Conservation (phyloP, 1,139 yeast species). For the Sugiyamaella pinicola region DNA sequence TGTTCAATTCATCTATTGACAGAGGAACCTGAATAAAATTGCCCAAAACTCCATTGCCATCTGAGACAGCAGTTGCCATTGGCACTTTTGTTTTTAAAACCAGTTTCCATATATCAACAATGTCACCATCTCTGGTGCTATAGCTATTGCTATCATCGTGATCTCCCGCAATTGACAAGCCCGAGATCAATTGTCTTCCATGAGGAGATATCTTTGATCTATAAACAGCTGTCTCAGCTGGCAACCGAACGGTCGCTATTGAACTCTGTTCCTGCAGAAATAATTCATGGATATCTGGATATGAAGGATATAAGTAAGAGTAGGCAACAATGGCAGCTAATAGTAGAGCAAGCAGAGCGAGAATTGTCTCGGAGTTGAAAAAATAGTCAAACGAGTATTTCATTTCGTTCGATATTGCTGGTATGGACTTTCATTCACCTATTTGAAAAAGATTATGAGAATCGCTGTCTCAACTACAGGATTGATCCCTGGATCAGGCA, state of each 20-base stretch:
- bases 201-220: constrained; percentile 57
- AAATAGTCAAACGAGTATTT: constrained; percentile 9
- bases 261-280: constrained; percentile 59
- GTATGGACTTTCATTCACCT: too few species aligned
- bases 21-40: constrained; percentile 13
- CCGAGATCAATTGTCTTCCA: constrained; percentile 47
- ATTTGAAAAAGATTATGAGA: too few species aligned
- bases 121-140: constrained; percentile 54
- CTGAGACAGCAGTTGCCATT: constrained; percentile 15
- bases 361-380: constrained; percentile 25
- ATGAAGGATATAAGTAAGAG: constrained; percentile 37
- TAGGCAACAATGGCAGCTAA: constrained; percentile 31
- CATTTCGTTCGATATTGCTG: too few species aligned
- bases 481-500: neutral
- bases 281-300: constrained; percentile 55
- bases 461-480: too few species aligned
- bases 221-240: constrained; percentile 63
- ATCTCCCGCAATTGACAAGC: constrained; percentile 52
- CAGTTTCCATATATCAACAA: constrained; percentile 58
- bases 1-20: constrained; percentile 20
- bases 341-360: constrained; percentile 31
- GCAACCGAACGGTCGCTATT: constrained; percentile 53
- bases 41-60: constrained; percentile 10
- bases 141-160: constrained; percentile 14
- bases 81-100: constrained; percentile 17